Evolutionary conservation across 1,139 yeast species (phyloP).

Genomic region (Groenewaldozyma sp.): DNA sequence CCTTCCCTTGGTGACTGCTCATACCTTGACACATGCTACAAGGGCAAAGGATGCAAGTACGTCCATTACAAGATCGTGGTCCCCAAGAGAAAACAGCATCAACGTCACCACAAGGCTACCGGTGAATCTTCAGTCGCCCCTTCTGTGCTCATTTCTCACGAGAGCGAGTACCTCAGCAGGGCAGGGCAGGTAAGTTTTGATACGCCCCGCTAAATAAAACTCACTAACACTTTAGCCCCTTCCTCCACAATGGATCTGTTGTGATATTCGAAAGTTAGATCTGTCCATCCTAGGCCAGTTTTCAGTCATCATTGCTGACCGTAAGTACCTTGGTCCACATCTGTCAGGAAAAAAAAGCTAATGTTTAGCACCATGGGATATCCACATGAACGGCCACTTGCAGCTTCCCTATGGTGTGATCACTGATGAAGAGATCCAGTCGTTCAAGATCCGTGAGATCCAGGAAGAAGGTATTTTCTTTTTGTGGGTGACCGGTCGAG

Average conservation of each 20-base stretch:
- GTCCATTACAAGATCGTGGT: slow-evolving; percentile 56
- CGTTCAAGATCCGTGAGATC: slow-evolving; percentile 54
- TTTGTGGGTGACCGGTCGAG: slow-evolving; percentile 92
- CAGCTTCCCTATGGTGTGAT: slow-evolving; percentile 51
- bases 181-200: background rate
- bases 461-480: slow-evolving; percentile 79
- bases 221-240: slow-evolving; percentile 4
- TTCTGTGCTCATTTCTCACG: background rate
- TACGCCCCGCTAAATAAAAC: background rate
- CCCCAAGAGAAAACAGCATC: slow-evolving; percentile 15
- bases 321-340: slow-evolving; percentile 10
- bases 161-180: background rate
- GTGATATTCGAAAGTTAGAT: slow-evolving; percentile 69
- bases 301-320: slow-evolving; percentile 83
- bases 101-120: background rate
- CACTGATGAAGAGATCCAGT: slow-evolving; percentile 44
- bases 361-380: slow-evolving; percentile 30
- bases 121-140: background rate
- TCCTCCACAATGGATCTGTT: slow-evolving; percentile 80
- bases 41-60: slow-evolving; percentile 69
- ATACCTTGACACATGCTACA: slow-evolving; percentile 87
- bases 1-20: slow-evolving; percentile 79
- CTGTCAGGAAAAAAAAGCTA: background rate
- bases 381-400: slow-evolving; percentile 27
- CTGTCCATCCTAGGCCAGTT: slow-evolving; percentile 67